These are phyloP conservation scores for Cantharellus anzutake DNA, from an alignment of 768 basidiomycete genomes.

Conservation along the genomic window DNA sequence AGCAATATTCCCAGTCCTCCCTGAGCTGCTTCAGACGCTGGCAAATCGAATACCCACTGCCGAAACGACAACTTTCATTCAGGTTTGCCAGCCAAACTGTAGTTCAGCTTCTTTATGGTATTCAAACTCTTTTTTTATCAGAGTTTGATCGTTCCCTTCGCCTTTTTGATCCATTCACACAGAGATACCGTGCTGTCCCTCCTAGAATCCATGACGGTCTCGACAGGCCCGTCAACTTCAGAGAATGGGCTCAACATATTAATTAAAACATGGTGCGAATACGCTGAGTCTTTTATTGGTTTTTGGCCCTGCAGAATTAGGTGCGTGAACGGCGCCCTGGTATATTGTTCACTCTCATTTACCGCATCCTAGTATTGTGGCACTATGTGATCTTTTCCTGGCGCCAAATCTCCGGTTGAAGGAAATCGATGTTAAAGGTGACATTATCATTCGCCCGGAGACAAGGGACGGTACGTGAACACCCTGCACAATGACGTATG, in stretches of 20 bases:
- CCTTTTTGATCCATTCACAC: slow-evolving; percentile 80
- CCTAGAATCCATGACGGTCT: slow-evolving; percentile 43
- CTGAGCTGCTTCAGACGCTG: slow-evolving; percentile 74
- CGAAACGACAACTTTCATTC: slow-evolving; percentile 79
- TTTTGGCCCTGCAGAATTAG: slow-evolving; percentile 80
- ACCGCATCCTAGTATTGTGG: slow-evolving; percentile 36
- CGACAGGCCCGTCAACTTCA: slow-evolving; percentile 14
- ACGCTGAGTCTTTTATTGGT: slow-evolving; percentile 84
- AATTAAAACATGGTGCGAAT: slow-evolving; percentile 89
- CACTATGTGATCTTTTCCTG: slow-evolving; percentile 52
- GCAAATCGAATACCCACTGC: slow-evolving; percentile 62
- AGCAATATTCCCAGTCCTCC: slow-evolving; percentile 64
- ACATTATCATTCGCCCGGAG: slow-evolving; percentile 66
- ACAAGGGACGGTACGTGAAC: slow-evolving; percentile 55
- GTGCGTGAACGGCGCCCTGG: slow-evolving; percentile 11
- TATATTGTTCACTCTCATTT: background rate
- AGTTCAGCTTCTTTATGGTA: background rate
- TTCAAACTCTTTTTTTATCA: slow-evolving; percentile 14
- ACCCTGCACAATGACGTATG: background rate
- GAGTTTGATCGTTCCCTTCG: slow-evolving; percentile 85
- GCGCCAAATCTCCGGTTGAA: slow-evolving; percentile 48
- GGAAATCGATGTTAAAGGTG: slow-evolving; percentile 67
- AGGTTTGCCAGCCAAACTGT: slow-evolving; percentile 27
- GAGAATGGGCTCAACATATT: slow-evolving; percentile 65
- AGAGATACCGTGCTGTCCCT: slow-evolving; percentile 59